Evolutionary conservation across 352 stramenopile species (phyloP).

Genomic region (Phytophthora uliginosa): DNA sequence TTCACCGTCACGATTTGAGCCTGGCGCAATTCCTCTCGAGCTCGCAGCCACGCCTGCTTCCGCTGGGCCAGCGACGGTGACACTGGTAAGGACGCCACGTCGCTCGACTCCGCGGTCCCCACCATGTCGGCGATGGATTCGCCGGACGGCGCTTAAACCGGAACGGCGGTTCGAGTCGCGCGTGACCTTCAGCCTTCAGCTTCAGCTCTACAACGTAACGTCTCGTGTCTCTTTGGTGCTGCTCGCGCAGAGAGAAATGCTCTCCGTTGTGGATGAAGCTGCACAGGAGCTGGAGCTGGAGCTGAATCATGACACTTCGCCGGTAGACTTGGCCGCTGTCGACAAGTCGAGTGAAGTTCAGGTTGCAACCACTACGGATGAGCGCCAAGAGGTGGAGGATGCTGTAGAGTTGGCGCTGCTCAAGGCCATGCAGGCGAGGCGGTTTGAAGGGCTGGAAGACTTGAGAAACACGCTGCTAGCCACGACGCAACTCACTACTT

Average conservation of each 20-base stretch:
- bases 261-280: constrained; percentile 7
- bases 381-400: constrained; percentile 3
- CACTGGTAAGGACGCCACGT: background rate
- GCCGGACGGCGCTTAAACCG: constrained; percentile 29
- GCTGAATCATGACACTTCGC: background rate
- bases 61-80: constrained; percentile 21
- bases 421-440: constrained; percentile 31
- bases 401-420: constrained; percentile 40
- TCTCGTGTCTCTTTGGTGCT: constrained; percentile 1
- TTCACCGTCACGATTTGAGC: constrained; percentile 70
- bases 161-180: constrained; percentile 26
- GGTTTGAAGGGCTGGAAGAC: constrained; percentile 55
- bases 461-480: constrained; percentile 50
- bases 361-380: background rate
- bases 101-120: background rate
- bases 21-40: constrained; percentile 60
- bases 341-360: constrained; percentile 4
- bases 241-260: constrained; percentile 14
- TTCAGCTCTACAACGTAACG: constrained; percentile 20
- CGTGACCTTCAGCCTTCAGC: constrained; percentile 7
- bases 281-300: background rate
- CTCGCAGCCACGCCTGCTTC: constrained; percentile 62
- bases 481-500: constrained; percentile 71
- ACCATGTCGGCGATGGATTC: constrained; percentile 30
- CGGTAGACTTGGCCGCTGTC: background rate